Base-by-base conservation (phyloP, 306 rosid genomes). In the Quercus gilva region DNA sequence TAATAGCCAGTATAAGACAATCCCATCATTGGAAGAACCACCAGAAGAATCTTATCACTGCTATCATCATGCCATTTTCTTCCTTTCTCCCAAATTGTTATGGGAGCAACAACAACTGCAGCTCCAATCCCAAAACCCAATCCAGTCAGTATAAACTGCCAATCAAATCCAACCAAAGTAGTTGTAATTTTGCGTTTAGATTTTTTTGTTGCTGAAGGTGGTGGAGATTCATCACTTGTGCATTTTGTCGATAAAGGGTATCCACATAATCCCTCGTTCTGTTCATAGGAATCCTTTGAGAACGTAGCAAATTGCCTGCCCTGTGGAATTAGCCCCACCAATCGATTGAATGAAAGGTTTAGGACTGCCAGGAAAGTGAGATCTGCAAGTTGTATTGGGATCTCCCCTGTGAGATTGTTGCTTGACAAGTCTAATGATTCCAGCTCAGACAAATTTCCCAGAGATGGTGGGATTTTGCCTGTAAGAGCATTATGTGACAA, bases 51-150 rank as follows among this genome's bases (percentile, higher is more conserved):
- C 75, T 70, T 87, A 25, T 91, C 92, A 9, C 84, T 80, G 60
- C 52, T 80, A 5, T 83, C 80, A 12, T 90, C 87, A 18, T 83
- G 78, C 99, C 99, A 92, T 52, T 86, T 87, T 79, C 76, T 91
- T 58, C 94, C 97, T 53, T 74, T 88, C 17, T 89, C 90, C 95
- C 94, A 91, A 55, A 91, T 49, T 81, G 82, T 73, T 59, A 92
- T 70, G 58, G 83, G 86, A 7, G 92, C 83, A 80, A 90, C 84
- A 58, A 87, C 76, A n/a, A 81, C 80, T 64, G 92, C 97, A 1
- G 97, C 89, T 85, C 99, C 99, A 3, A 81, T 87, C 53, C 99
- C 99, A 49, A 88, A 94, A 10, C 99, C 99, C 10, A 91, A 59
- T 74, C 97, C 99, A 52, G 80, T 84, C 67, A 65, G 76, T 58